A percentile compares a stretch with the other conserved stretches of the same genome.
phyloP scores from a whole-genome alignment of 2,329 filamentous ascomycete species.

The Neopestalotiopsis sp. region DNA sequence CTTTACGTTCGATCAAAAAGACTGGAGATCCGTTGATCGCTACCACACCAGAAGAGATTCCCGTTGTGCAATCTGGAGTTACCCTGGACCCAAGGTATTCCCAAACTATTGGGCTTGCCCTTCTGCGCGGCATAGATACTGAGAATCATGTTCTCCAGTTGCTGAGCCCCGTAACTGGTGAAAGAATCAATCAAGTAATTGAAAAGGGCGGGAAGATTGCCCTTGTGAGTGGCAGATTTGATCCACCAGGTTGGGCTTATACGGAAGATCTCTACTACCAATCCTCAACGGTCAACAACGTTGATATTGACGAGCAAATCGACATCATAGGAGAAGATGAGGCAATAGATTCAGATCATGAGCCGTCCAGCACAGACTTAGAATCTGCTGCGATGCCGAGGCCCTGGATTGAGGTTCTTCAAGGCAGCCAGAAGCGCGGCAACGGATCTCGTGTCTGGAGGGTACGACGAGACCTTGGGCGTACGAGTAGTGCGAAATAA shows the following conservation, averaged over 20 bases:
- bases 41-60: slow-evolving; percentile 60
- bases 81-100: slow-evolving; percentile 66
- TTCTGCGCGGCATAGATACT: slow-evolving; percentile 73
- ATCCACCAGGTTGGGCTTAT: slow-evolving; percentile 73
- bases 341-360: slow-evolving; percentile 28
- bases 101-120: slow-evolving; percentile 65
- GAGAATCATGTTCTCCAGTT: slow-evolving; percentile 62
- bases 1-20: slow-evolving; percentile 18
- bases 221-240: slow-evolving; percentile 71
- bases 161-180: slow-evolving; percentile 61
- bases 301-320: slow-evolving; percentile 30
- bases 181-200: slow-evolving; percentile 46
- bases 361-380: slow-evolving; percentile 12
- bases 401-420: slow-evolving; percentile 66
- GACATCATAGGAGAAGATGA: slow-evolving; percentile 43
- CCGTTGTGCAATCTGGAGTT: slow-evolving; percentile 65
- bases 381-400: slow-evolving; percentile 47
- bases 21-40: slow-evolving; percentile 37
- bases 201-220: slow-evolving; percentile 57
- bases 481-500: slow-evolving; percentile 23
- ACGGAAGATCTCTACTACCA: slow-evolving; percentile 62
- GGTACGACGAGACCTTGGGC: slow-evolving; percentile 67
- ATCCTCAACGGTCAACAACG: slow-evolving; percentile 25
- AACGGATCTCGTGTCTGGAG: slow-evolving; percentile 67
- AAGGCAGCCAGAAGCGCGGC: slow-evolving; percentile 60